Percentiles rank a stretch among this genome's conserved stretches.
Evolutionary conservation across 2,329 filamentous ascomycete species (phyloP).

Genomic region (Botrytis fabae): DNA sequence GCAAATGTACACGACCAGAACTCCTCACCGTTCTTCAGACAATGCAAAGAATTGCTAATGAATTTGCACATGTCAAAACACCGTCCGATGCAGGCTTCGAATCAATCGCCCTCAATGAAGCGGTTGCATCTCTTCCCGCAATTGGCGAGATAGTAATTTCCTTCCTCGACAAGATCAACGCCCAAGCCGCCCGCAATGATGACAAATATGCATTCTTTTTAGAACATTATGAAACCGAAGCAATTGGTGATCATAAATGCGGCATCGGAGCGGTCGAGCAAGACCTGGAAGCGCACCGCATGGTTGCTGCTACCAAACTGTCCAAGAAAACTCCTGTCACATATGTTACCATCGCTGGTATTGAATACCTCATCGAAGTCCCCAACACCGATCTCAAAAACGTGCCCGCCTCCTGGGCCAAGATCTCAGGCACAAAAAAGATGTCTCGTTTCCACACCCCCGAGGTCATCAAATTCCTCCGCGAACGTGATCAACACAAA

Average conservation of each 20-base stretch:
- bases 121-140: constrained; percentile 72
- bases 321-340: constrained; percentile 67
- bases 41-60: constrained; percentile 75
- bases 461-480: constrained; percentile 77
- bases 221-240: constrained; percentile 83
- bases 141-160: constrained; percentile 72
- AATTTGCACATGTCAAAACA: constrained; percentile 68
- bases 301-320: constrained; percentile 69
- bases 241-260: constrained; percentile 83
- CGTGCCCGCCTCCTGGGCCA: constrained; percentile 91
- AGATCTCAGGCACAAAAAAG: constrained; percentile 93
- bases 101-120: constrained; percentile 67
- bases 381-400: constrained; percentile 78
- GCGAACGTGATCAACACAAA: constrained; percentile 90
- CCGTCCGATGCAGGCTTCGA: constrained; percentile 69
- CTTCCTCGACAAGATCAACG: constrained; percentile 83
- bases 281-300: constrained; percentile 76
- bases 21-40: constrained; percentile 82
- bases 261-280: constrained; percentile 91
- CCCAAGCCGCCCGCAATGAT: constrained; percentile 76
- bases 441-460: constrained; percentile 92
- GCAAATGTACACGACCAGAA: constrained; percentile 89
- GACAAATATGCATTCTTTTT: constrained; percentile 96
- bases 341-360: constrained; percentile 83
- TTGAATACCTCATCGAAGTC: constrained; percentile 94